A percentile compares a stretch with the other conserved stretches of the same genome.
phyloP scores from a whole-genome alignment of 2,329 filamentous ascomycete genomes.

The Aspergillus transmontanensis region DNA sequence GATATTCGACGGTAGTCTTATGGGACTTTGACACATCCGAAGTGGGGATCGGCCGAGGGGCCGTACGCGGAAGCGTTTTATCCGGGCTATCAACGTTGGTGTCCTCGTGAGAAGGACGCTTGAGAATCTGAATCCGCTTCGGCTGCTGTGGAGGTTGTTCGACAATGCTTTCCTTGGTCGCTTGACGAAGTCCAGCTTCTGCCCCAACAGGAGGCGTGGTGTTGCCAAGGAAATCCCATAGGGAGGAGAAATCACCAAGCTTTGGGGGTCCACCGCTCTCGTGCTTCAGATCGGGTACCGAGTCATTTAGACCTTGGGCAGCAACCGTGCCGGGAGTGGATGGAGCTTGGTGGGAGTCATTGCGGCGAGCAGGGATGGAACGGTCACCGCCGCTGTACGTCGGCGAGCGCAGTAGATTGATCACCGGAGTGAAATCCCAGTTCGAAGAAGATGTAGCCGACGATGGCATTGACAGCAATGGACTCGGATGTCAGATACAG shows the following conservation, averaged over 20 bases:
- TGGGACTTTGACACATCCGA: constrained; percentile 5
- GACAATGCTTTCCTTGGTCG: neutral
- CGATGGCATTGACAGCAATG: constrained; percentile 32
- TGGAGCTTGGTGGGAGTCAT: constrained; percentile 12
- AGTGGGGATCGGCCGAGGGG: constrained; percentile 11
- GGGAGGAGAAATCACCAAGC: constrained; percentile 47
- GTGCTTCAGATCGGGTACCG: neutral
- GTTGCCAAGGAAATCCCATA: constrained; percentile 44
- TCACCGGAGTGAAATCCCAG: constrained; percentile 51
- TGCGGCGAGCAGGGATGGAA: constrained; percentile 14
- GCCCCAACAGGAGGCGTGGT: constrained; percentile 16
- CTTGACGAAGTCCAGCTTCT: constrained; percentile 1
- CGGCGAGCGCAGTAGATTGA: constrained; percentile 45
- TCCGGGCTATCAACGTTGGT: neutral
- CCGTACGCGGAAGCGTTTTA: constrained; percentile 1
- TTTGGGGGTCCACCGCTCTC: constrained; percentile 19
- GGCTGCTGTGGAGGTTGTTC: constrained; percentile 8
- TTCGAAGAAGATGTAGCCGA: constrained; percentile 30
- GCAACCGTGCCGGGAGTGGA: neutral
- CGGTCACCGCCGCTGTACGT: constrained; percentile 18
- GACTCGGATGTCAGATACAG: neutral
- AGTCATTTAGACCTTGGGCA: neutral
- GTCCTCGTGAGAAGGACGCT: constrained; percentile 15
- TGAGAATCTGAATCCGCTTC: constrained; percentile 22
- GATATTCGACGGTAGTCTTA: constrained; percentile 6